A percentile compares a stretch with the other conserved stretches of the same genome.
Evolutionary conservation across 257 asterid genomes (phyloP).

Genomic region (Solanum sparsipilum): DNA sequence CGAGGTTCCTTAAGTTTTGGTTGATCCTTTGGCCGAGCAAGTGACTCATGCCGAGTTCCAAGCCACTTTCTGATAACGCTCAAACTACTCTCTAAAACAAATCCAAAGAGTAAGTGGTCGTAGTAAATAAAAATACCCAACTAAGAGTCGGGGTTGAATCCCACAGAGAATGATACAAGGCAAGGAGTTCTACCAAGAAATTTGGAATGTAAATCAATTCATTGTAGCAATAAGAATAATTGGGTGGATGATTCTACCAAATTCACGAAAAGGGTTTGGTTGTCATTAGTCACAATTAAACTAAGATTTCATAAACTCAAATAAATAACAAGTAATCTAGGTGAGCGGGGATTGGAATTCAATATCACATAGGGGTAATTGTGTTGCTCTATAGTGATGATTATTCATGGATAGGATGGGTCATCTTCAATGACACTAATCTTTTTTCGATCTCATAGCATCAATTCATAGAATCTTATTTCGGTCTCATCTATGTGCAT

Average conservation of each 20-base stretch:
- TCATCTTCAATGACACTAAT: background rate
- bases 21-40: no score
- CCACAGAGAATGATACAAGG: background rate
- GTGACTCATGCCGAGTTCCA: background rate
- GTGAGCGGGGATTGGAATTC: no score
- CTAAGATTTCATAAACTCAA: background rate
- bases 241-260: background rate
- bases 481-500: background rate
- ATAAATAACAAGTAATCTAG: no score
- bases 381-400: background rate
- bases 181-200: background rate
- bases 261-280: background rate
- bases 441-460: no score
- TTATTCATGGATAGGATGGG: background rate
- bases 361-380: background rate
- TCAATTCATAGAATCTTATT: no score
- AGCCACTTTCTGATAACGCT: background rate
- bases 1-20: background rate
- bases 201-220: background rate
- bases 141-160: background rate
- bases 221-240: background rate
- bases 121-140: background rate
- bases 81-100: no score
- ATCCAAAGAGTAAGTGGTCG: no score
- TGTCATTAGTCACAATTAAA: background rate